A percentile compares a stretch with the other conserved stretches of the same genome.
Evolutionary conservation across 2,329 filamentous ascomycete genomes (phyloP).

Genomic region (Xylogone sp.): DNA sequence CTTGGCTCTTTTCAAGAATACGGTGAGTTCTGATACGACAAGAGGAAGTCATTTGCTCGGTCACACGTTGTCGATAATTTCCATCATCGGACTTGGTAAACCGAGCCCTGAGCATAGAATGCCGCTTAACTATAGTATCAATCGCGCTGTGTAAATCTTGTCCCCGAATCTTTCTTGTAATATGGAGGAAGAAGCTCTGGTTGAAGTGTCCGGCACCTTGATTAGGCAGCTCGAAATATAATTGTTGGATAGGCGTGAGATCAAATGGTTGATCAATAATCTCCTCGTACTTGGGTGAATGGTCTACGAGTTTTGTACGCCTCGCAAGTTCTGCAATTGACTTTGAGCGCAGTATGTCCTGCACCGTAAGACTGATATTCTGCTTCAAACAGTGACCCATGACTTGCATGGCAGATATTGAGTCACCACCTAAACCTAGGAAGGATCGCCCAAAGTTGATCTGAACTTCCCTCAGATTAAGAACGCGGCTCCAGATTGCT

Average conservation of each 20-base stretch:
- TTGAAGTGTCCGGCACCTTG: constrained; percentile 15
- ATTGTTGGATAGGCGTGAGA: constrained; percentile 17
- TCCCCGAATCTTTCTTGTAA: neutral
- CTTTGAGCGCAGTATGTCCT: neutral
- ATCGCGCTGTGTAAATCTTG: constrained; percentile 18
- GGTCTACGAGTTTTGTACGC: neutral
- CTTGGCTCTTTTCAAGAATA: neutral
- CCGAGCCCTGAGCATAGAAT: constrained; percentile 34
- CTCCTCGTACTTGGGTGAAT: constrained; percentile 8
- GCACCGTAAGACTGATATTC: neutral
- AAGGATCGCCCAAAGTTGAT: constrained; percentile 30
- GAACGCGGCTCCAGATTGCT: constrained; percentile 1
- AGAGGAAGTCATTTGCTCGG: constrained; percentile 2
- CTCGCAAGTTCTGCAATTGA: neutral
- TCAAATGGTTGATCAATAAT: constrained; percentile 4
- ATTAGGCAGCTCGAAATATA: constrained; percentile 13
- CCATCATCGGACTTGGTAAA: constrained; percentile 22
- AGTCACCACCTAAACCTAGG: constrained; percentile 38
- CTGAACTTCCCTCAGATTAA: constrained; percentile 31
- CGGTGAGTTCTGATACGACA: neutral
- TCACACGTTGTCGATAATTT: constrained; percentile 30
- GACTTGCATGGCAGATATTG: constrained; percentile 39
- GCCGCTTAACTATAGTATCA: constrained; percentile 25
- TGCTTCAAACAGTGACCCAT: constrained; percentile 32
- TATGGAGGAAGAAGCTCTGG: constrained; percentile 14